Evolutionary conservation across 768 basidiomycete species (phyloP), one percentile per base, ranked within the genome.

Genomic region (Leccinum olivaceopallidum): DNA sequence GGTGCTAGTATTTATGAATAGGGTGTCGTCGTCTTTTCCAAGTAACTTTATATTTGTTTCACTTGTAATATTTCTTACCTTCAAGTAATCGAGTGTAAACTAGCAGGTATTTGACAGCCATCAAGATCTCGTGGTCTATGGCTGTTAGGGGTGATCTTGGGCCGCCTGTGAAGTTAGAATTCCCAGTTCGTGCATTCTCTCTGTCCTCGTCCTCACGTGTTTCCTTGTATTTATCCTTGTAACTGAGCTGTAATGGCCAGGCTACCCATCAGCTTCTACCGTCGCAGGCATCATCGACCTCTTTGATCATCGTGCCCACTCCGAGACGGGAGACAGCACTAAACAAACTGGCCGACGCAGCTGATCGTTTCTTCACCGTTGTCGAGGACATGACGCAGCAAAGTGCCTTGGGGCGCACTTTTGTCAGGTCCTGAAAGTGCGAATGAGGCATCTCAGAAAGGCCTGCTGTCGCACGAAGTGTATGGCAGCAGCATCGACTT

Each of bases 331-430:
- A 4, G 62, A 67, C 36, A 13, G 65, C 60, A 5, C 60, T 67
- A 49, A 65, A 67, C 59, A 69, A 69, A 47, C 30, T 69, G 42
- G 63, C 65, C 0, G 62, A 66, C 4, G 63, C 68, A n/a, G 44
- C 58, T 24, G 58, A 37, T n/a, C 63, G 68, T 32, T 65, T 69
- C 58, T 67, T 55, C 22, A 14, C 22, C 6, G 47, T 67, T 42
- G 63, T 69, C 18, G 56, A n/a, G 30, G 56, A 65, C 24, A 32
- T 7, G 61, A 64, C 13, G 16, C 32, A 4, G 50, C 22, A 10
- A 49, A 53, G 20, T 49, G 51, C 39, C n/a, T 63, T 49, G 26
- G 22, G 22, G 34, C 16, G 37, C 61, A 12, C 13, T 63, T 61
- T 32, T 69, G 65, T 49, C 60, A 37, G 14, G 13, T 3, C 13